Conservation (phyloP, 441 rosid genomes). For the Euphorbia neoarborescens region DNA sequence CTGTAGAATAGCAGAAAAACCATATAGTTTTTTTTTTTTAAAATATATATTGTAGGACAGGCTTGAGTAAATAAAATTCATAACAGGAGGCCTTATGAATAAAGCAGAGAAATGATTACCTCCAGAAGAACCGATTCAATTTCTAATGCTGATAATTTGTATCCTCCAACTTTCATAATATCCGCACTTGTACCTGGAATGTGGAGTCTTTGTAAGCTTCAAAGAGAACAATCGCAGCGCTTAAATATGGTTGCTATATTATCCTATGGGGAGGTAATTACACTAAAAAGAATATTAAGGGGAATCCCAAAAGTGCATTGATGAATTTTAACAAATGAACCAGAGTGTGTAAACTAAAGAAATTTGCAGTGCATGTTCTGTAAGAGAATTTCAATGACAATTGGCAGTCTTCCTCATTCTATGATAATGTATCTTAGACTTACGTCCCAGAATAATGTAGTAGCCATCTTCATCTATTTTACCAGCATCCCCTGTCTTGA, state of each 20-base stretch:
- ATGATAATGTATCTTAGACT: conserved; percentile 27
- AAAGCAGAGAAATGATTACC: conserved; percentile 36
- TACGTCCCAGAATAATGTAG: conserved; percentile 84
- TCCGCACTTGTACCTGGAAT: conserved; percentile 80
- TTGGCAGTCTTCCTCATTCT: not conserved
- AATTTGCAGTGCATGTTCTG: not conserved
- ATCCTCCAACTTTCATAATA: conserved; percentile 96
- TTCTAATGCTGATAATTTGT: conserved; percentile 88
- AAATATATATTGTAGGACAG: not conserved
- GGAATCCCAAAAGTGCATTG: not conserved
- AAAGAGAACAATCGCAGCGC: not conserved
- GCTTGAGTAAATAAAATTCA: not conserved
- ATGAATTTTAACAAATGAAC: not conserved
- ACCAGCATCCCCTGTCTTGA: conserved; percentile 93
- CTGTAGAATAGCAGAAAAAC: conserved; percentile 33
- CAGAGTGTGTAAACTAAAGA: not conserved
- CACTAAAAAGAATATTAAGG: not conserved
- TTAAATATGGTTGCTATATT: not conserved
- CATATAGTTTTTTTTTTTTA: not conserved
- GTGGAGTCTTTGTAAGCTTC: conserved; percentile 12
- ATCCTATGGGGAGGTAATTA: not conserved
- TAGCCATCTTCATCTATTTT: conserved; percentile 79
- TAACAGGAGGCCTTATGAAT: not conserved
- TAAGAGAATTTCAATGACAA: not conserved
- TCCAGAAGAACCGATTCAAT: conserved; percentile 83